These are phyloP conservation scores for Elasticomyces elasticus DNA, from an alignment of 495 filamentous ascomycete species.

Conservation along the genomic window DNA sequence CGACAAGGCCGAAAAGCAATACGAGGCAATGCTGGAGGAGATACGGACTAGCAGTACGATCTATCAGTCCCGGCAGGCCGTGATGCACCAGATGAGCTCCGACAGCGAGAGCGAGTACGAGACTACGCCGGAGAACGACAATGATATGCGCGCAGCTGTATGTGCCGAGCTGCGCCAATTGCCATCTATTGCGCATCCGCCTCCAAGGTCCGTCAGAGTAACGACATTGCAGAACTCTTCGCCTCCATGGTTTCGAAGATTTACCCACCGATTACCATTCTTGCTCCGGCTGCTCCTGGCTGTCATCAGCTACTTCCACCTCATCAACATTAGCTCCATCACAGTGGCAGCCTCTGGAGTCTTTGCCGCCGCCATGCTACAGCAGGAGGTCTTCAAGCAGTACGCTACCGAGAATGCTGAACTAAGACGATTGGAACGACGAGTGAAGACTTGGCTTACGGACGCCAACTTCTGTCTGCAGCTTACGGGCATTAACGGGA, in stretches of 20 bases:
- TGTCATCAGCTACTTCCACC: conserved; percentile 31
- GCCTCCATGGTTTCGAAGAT: conserved; percentile 24
- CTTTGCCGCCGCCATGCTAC: conserved; percentile 28
- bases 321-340: conserved; percentile 28
- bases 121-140: conserved; percentile 15
- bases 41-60: conserved; percentile 25
- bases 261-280: conserved; percentile 32
- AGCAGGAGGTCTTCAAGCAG: conserved; percentile 30
- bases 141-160: conserved; percentile 29
- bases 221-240: conserved; percentile 28
- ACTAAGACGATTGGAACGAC: conserved; percentile 25
- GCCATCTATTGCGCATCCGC: conserved; percentile 33
- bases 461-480: conserved; percentile 33
- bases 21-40: conserved; percentile 23
- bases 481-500: conserved; percentile 21
- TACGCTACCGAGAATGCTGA: conserved; percentile 24
- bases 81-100: neutral
- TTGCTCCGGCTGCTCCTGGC: conserved; percentile 28
- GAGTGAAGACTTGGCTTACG: conserved; percentile 29
- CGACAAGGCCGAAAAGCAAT: conserved; percentile 26
- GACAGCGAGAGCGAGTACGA: conserved; percentile 1
- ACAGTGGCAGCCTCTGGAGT: conserved; percentile 29
- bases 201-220: conserved; percentile 28
- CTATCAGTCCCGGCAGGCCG: conserved; percentile 20
- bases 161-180: conserved; percentile 28